These are phyloP conservation scores for Athelia sp. DNA, from an alignment of 1,284 basidiomycete genomes.

Conservation along the genomic window DNA sequence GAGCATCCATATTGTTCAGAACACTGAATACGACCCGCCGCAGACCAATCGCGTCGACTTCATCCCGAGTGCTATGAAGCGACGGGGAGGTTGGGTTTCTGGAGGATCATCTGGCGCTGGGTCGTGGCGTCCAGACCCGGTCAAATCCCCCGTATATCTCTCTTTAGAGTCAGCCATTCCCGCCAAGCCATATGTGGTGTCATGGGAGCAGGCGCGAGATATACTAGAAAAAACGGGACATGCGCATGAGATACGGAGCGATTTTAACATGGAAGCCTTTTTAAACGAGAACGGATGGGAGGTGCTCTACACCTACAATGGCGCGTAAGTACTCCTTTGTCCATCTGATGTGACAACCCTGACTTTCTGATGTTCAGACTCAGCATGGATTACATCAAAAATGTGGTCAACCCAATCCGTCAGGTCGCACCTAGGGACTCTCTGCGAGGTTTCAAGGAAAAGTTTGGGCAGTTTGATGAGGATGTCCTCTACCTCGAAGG, in stretches of 20 bases:
- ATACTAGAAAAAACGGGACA: conserved; percentile 7
- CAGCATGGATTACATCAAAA: conserved; percentile 34
- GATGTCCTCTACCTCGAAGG: conserved; percentile 33
- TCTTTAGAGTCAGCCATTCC: conserved; percentile 16
- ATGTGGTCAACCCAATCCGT: conserved; percentile 28
- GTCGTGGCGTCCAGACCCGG: conserved; percentile 11
- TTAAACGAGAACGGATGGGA: conserved; percentile 27
- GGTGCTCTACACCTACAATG: conserved; percentile 27
- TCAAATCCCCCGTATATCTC: conserved; percentile 4
- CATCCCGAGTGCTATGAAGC: conserved; percentile 15
- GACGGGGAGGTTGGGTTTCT: conserved; percentile 13
- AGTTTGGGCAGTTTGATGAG: conserved; percentile 27
- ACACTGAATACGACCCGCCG: conserved; percentile 29
- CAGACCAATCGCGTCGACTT: conserved; percentile 28
- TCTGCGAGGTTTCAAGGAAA: conserved; percentile 24
- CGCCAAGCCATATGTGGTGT: conserved; percentile 16
- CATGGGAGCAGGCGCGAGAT: conserved; percentile 23
- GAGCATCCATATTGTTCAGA: conserved; percentile 26
- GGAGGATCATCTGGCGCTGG: conserved; percentile 6
- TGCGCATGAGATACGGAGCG: conserved; percentile 7
- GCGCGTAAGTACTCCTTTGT: conserved; percentile 21
- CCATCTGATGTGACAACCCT: background rate
- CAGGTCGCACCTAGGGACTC: conserved; percentile 24
- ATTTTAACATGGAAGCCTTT: conserved; percentile 21
- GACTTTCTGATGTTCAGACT: conserved; percentile 16